Evolutionary conservation across 192 early-diverging fungal species (phyloP).

Genomic region (Entrophospora sp.): DNA sequence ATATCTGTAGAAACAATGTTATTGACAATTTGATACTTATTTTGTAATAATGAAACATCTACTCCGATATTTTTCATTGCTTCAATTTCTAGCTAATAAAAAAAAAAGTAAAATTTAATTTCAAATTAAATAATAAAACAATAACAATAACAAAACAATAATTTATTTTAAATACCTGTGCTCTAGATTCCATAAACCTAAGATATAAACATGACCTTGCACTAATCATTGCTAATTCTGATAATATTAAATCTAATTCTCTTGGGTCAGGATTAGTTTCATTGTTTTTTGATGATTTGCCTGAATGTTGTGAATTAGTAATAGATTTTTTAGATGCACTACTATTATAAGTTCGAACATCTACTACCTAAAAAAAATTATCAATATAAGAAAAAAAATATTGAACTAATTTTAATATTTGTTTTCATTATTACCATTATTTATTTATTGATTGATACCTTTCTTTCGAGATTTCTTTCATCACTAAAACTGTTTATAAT

Average conservation of each 20-base stretch:
- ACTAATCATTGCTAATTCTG: constrained; percentile 74
- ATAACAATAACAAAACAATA: not conserved
- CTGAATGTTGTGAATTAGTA: constrained; percentile 6
- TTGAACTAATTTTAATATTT: not conserved
- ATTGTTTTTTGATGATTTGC: constrained; percentile 12
- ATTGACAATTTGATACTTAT: constrained; percentile 31
- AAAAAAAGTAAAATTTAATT: constrained; percentile 14
- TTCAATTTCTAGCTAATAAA: constrained; percentile 27
- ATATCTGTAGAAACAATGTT: constrained; percentile 47
- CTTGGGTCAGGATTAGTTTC: constrained; percentile 56
- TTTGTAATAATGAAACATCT: constrained; percentile 26
- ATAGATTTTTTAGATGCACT: constrained; percentile 16
- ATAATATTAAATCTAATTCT: constrained; percentile 69
- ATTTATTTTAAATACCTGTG: constrained; percentile 35
- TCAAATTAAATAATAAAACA: not conserved
- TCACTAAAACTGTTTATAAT: constrained; percentile 78
- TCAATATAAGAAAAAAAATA: not conserved
- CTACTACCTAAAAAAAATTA: constrained; percentile 33
- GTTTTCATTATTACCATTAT: constrained; percentile 4
- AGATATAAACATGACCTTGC: constrained; percentile 71
- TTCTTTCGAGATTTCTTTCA: constrained; percentile 44
- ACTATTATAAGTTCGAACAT: constrained; percentile 44
- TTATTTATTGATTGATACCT: constrained; percentile 23
- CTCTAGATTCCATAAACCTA: constrained; percentile 75
- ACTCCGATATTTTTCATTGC: constrained; percentile 19